Base-by-base conservation (phyloP, 2,329 filamentous ascomycete species). In the Colletotrichum incanum region DNA sequence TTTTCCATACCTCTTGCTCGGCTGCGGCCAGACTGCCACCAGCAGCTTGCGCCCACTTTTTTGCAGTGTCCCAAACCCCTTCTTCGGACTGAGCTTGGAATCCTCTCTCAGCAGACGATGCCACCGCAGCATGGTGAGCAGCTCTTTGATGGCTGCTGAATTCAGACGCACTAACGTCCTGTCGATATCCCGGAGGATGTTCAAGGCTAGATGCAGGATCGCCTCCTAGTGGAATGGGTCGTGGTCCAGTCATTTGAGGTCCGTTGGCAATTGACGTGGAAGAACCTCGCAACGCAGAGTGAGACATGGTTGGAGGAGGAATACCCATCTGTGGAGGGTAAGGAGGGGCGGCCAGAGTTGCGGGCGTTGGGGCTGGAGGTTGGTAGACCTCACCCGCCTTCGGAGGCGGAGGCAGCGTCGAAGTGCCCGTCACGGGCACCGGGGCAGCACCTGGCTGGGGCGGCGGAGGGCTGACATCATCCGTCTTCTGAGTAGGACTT, bases 1-100 rank as follows among this genome's bases (percentile, higher is more conserved):
- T 87, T 80, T 86, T 87, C 90, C 90, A 92, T 31, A 92, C 86
- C 79, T 91, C 89, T 62, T 82, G 83, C 82, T 92, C 90, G 18
- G 88, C 89, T 18, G 86, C 87, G 11, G 86, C 87, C 37, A 92
- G 80, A 78, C 86, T 89, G 73, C 87, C 86, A 62, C 90, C 89
- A 8, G 89, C 90, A 43, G 85, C 85, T 71, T 85, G 82, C 56
- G 87, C 88, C 84, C 88, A 86, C 79, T 88, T 90, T 83, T 88
- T 90, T 14, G 89, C 89, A 58, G 86, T 80, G 67, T 84, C 84
- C 88, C 88, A 90, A 7, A 90, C 80, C n/a, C 86, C 84, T 3
- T 84, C 83, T 23, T 84, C 84, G 20, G 75, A 76, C 2, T 69
- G 77, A 39, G 73, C 70, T 34, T 78, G 68, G 8, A 73, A 71